A percentile compares a stretch with the other conserved stretches of the same genome.
Conservation (phyloP, 495 filamentous ascomycete species). For the Tuber melanosporum region DNA sequence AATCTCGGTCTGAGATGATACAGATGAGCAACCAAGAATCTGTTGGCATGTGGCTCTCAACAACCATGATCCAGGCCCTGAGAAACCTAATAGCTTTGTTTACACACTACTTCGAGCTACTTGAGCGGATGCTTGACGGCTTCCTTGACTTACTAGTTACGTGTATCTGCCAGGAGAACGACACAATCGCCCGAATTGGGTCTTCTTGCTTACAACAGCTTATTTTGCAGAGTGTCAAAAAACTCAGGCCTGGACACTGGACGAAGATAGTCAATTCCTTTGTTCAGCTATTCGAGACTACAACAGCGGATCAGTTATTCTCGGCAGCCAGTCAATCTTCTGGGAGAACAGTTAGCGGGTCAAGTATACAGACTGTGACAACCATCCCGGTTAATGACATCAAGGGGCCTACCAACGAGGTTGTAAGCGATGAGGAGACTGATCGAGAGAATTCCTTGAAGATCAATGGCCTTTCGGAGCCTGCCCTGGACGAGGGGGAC, state of each 20-base stretch:
- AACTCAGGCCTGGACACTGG: constrained; percentile 85
- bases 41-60: constrained; percentile 96
- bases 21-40: constrained; percentile 91
- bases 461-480: constrained; percentile 53
- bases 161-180: constrained; percentile 98
- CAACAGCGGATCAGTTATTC: constrained; percentile 90
- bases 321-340: constrained; percentile 52
- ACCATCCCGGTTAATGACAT: constrained; percentile 28
- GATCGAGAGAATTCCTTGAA: constrained; percentile 54
- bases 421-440: constrained; percentile 40
- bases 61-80: constrained; percentile 97
- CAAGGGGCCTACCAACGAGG: constrained; percentile 39
- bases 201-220: constrained; percentile 96
- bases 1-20: constrained; percentile 90
- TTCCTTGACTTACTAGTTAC: constrained; percentile 88
- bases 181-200: constrained; percentile 94
- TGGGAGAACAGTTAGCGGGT: constrained; percentile 23
- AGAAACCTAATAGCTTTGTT: constrained; percentile 98
- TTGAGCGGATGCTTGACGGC: constrained; percentile 94
- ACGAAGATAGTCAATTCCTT: constrained; percentile 88
- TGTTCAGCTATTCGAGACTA: constrained; percentile 88
- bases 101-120: constrained; percentile 91
- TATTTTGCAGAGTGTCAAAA: constrained; percentile 89
- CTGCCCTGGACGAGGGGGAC: constrained; percentile 35
- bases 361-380: constrained; percentile 39